A percentile compares a stretch with the other conserved stretches of the same genome.
These are phyloP conservation scores for Sutorius australiensis DNA, from an alignment of 768 basidiomycete genomes.

Conservation along the genomic window DNA sequence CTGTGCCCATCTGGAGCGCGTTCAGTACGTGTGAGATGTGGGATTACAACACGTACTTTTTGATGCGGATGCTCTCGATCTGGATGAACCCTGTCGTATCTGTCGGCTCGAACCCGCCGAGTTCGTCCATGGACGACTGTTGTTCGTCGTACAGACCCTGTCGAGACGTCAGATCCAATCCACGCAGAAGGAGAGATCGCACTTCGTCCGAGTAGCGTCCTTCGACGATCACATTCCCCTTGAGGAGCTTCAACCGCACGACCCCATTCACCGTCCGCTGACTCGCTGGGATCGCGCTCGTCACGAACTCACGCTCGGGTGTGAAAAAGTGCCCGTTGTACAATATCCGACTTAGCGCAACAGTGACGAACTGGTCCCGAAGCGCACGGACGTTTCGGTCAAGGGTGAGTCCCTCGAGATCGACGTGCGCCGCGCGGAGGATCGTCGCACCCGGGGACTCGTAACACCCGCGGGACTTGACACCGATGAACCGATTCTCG, in stretches of 20 bases:
- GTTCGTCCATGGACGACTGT: slow-evolving; percentile 97
- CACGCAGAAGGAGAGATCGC: neutral
- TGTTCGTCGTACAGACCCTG: slow-evolving; percentile 94
- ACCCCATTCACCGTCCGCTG: slow-evolving; percentile 96
- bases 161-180: neutral
- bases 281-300: slow-evolving; percentile 84
- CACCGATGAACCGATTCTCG: slow-evolving; percentile 99
- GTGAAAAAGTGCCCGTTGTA: slow-evolving; percentile 99
- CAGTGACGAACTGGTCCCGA: slow-evolving; percentile 92
- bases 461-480: slow-evolving; percentile 99
- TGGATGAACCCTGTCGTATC: slow-evolving; percentile 96
- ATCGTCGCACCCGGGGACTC: slow-evolving; percentile 97
- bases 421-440: slow-evolving; percentile 91
- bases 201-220: slow-evolving; percentile 88
- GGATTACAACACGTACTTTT: slow-evolving; percentile 60
- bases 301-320: slow-evolving; percentile 96
- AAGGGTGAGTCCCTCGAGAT: slow-evolving; percentile 95
- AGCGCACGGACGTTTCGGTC: slow-evolving; percentile 95
- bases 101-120: slow-evolving; percentile 96
- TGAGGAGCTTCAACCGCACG: slow-evolving; percentile 88
- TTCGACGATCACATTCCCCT: slow-evolving; percentile 93
- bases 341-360: slow-evolving; percentile 83
- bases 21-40: neutral
- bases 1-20: slow-evolving; percentile 68
- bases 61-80: slow-evolving; percentile 96